phyloP scores from a whole-genome alignment of 1,284 basidiomycete genomes.

The Rhodotorula sp. region DNA sequence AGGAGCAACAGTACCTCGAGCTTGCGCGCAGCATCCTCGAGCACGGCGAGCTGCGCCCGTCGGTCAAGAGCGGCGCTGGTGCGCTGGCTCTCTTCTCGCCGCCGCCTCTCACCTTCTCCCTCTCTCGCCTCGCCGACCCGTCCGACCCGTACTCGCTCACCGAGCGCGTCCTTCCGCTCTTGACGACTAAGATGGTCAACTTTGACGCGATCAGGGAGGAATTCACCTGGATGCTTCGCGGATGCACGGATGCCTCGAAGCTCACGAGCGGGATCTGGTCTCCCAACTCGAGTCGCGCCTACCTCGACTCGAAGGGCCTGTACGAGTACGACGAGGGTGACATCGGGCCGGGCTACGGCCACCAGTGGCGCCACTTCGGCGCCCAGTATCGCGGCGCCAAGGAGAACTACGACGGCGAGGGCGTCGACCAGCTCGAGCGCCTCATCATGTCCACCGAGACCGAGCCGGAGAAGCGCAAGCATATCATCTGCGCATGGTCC shows the following conservation, averaged over 20 bases:
- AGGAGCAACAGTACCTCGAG: constrained; percentile 82
- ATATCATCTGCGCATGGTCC: constrained; percentile 94
- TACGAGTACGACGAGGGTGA: constrained; percentile 84
- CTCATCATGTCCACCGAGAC: constrained; percentile 88
- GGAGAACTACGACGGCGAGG: constrained; percentile 77
- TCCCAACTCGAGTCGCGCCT: constrained; percentile 85
- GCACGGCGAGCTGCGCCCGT: constrained; percentile 71
- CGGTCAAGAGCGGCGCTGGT: constrained; percentile 84
- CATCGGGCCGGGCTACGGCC: constrained; percentile 94
- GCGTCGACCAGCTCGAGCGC: constrained; percentile 87
- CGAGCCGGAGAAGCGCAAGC: constrained; percentile 88
- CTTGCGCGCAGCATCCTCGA: constrained; percentile 74
- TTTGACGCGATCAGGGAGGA: constrained; percentile 87
- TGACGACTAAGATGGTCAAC: constrained; percentile 95
- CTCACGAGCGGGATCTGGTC: constrained; percentile 92
- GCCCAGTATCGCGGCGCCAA: constrained; percentile 70
- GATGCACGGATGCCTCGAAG: constrained; percentile 77
- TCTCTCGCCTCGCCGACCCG: constrained; percentile 55
- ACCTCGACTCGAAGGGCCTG: constrained; percentile 79
- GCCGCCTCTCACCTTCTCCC: constrained; percentile 80
- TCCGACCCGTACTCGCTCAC: background rate
- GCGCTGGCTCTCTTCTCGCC: constrained; percentile 88
- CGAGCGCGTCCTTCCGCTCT: constrained; percentile 65
- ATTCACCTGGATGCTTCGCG: constrained; percentile 89
- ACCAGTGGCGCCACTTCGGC: constrained; percentile 98